Evolutionary conservation across 306 rosid species (phyloP).

Genomic region (Corylus americana): DNA sequence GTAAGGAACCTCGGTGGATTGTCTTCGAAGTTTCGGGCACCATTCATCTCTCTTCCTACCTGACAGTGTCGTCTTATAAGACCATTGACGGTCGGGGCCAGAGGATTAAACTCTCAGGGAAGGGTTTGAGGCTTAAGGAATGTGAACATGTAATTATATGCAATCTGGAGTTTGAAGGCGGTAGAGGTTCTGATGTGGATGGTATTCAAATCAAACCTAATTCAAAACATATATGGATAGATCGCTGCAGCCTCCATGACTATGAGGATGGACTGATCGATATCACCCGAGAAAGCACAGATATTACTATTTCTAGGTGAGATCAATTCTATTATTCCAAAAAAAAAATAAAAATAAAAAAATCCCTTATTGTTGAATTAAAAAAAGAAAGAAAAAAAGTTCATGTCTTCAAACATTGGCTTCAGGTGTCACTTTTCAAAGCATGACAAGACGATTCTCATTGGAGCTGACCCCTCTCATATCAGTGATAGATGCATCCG

Average conservation of each 20-base stretch:
- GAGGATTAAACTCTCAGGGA: conserved; percentile 74
- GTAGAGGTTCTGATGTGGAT: conserved; percentile 89
- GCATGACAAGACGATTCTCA: conserved; percentile 91
- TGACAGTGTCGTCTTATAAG: conserved; percentile 75
- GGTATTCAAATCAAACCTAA: conserved; percentile 96
- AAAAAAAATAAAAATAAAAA: background rate
- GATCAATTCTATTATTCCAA: conserved; percentile 10
- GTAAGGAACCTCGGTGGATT: conserved; percentile 88
- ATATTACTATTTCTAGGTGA: conserved; percentile 87
- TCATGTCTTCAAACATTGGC: conserved; percentile 10
- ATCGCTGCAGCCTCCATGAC: conserved; percentile 79
- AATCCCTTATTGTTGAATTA: background rate
- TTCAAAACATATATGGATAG: conserved; percentile 94
- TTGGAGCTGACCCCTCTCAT: conserved; percentile 86
- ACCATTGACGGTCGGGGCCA: conserved; percentile 91
- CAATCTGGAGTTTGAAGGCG: conserved; percentile 92
- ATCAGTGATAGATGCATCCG: conserved; percentile 73
- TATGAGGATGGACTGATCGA: conserved; percentile 90
- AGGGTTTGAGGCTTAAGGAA: conserved; percentile 84
- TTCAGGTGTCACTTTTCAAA: conserved; percentile 82
- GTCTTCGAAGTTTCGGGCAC: conserved; percentile 87
- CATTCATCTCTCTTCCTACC: conserved; percentile 62
- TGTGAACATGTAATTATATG: conserved; percentile 94
- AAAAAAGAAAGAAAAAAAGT: background rate
- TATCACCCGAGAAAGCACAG: conserved; percentile 81